A percentile compares a stretch with the other conserved stretches of the same genome.
phyloP scores from a whole-genome alignment of 2,329 filamentous ascomycete species.

The Xylaria sp. region DNA sequence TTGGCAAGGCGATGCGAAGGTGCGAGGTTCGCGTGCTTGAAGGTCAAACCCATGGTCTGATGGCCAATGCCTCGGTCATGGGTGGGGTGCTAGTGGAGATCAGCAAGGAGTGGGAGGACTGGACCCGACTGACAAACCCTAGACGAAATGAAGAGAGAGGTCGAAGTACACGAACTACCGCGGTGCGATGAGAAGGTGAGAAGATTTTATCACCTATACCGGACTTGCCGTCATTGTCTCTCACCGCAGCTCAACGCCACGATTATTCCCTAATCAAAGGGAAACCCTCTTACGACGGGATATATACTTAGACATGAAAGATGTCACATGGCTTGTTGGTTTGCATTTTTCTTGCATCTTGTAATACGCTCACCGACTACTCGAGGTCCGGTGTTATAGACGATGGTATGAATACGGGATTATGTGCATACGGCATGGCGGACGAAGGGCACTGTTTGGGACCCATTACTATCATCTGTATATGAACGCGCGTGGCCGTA shows the following conservation, averaged over 20 bases:
- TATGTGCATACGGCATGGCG: neutral
- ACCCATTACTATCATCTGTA: neutral
- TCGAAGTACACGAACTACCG: constrained; percentile 30
- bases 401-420: constrained; percentile 11
- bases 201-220: neutral
- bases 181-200: constrained; percentile 28
- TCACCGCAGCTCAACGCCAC: neutral
- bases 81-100: constrained; percentile 93
- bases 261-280: neutral
- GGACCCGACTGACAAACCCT: constrained; percentile 66
- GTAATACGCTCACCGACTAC: neutral
- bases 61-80: constrained; percentile 95
- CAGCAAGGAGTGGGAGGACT: constrained; percentile 90
- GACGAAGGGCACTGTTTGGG: neutral
- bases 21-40: constrained; percentile 92
- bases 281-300: neutral
- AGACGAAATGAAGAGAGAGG: constrained; percentile 39
- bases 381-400: neutral
- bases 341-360: neutral
- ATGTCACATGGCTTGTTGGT: too few species aligned
- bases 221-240: neutral
- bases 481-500: neutral
- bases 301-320: constrained; percentile 6
- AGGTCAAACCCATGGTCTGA: constrained; percentile 91
- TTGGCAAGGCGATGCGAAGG: constrained; percentile 89